A percentile compares a stretch with the other conserved stretches of the same genome.
These are phyloP conservation scores for Mycena capillaripes DNA, from an alignment of 768 basidiomycete genomes.

Conservation along the genomic window DNA sequence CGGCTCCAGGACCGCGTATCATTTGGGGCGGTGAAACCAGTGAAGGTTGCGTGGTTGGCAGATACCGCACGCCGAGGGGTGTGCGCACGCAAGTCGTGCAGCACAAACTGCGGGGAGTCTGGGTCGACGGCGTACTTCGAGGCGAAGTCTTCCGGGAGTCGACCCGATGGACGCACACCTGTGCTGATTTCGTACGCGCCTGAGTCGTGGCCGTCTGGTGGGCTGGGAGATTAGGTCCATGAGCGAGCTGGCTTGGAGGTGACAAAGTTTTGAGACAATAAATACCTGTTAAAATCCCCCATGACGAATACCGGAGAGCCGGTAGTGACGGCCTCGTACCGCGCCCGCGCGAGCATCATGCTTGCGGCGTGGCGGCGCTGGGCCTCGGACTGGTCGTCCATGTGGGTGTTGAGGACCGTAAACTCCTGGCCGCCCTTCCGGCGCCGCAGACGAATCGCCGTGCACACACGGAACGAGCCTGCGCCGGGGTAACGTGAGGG, in stretches of 20 bases:
- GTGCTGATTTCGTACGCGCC: slow-evolving; percentile 68
- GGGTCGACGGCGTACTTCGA: slow-evolving; percentile 53
- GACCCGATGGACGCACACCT: slow-evolving; percentile 53
- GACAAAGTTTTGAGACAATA: not conserved
- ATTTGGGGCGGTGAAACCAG: slow-evolving; percentile 60
- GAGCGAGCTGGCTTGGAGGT: not conserved
- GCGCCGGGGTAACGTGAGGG: slow-evolving; percentile 67
- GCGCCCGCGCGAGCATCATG: slow-evolving; percentile 62
- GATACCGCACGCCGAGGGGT: slow-evolving; percentile 58
- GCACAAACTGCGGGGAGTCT: slow-evolving; percentile 51
- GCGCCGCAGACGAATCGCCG: slow-evolving; percentile 49
- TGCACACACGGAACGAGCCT: slow-evolving; percentile 64
- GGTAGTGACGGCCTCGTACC: slow-evolving; percentile 60
- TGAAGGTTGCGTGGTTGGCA: slow-evolving; percentile 65
- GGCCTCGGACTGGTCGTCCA: slow-evolving; percentile 67
- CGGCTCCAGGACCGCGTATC: slow-evolving; percentile 53
- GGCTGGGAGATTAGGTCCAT: slow-evolving; percentile 44
- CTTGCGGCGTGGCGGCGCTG: slow-evolving; percentile 67
- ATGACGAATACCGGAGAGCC: slow-evolving; percentile 60
- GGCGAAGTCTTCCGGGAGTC: slow-evolving; percentile 59
- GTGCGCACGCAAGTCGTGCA: slow-evolving; percentile 60
- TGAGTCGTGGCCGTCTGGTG: slow-evolving; percentile 57
- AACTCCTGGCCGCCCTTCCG: slow-evolving; percentile 44
- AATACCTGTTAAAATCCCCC: slow-evolving; percentile 67
- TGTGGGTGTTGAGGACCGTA: slow-evolving; percentile 65